Percentiles rank a stretch among this genome's conserved stretches.
Evolutionary conservation across 139 green algal genomes (phyloP).

Genomic region (Tetraselmis striata): DNA sequence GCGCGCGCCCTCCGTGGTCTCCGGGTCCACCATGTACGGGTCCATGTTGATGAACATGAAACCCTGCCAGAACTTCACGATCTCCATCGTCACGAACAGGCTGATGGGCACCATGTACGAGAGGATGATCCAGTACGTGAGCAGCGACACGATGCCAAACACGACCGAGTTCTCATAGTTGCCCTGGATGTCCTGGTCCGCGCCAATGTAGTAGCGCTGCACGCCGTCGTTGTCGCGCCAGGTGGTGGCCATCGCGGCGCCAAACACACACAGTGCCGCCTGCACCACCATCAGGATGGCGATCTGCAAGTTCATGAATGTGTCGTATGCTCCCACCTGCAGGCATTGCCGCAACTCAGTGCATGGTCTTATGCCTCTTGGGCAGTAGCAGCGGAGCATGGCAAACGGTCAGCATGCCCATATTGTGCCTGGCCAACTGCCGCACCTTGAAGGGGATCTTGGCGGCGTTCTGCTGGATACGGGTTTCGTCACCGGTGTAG

Average conservation of each 20-base stretch:
- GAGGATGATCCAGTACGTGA: constrained; percentile 82
- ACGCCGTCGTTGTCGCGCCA: constrained; percentile 27
- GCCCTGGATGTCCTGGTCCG: constrained; percentile 12
- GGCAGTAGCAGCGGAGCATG: too few relatives aligned
- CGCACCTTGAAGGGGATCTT: constrained; percentile 61
- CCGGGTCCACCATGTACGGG: constrained; percentile 65
- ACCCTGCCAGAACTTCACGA: constrained; percentile 83
- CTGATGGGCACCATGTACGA: constrained; percentile 96
- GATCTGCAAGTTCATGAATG: constrained; percentile 51
- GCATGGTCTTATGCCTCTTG: too few relatives aligned
- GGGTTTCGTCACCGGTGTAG: constrained; percentile 85
- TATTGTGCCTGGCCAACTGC: too few relatives aligned
- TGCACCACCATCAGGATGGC: constrained; percentile 34
- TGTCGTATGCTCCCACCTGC: constrained; percentile 37
- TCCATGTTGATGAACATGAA: constrained; percentile 80
- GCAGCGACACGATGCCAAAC: constrained; percentile 47
- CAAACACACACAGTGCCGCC: constrained; percentile 27
- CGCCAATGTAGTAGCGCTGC: constrained; percentile 23
- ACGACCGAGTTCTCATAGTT: constrained; percentile 20
- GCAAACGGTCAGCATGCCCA: too few relatives aligned
- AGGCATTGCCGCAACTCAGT: neutral
- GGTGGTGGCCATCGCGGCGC: constrained; percentile 14
- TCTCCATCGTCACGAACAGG: constrained; percentile 95
- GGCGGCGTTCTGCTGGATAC: constrained; percentile 80
- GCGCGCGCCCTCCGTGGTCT: constrained; percentile 55